phyloP scores from a whole-genome alignment of 208 protist species.

The Naegleria gruberi region DNA sequence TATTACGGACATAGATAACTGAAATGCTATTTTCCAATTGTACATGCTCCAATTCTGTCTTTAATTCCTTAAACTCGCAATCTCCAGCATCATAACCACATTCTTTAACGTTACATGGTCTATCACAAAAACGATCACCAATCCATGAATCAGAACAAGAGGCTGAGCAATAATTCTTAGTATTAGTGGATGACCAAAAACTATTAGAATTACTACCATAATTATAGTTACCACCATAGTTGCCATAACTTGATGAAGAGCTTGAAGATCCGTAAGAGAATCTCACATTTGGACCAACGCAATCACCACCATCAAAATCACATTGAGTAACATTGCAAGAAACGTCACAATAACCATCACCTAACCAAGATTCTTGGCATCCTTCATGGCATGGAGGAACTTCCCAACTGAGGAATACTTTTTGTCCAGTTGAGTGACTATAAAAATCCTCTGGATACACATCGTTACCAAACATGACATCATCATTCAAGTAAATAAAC shows the following conservation, averaged over 20 bases:
- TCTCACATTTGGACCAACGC: conserved; percentile 30
- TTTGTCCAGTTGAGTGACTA: conserved; percentile 45
- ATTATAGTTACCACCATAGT: not conserved
- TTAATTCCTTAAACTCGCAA: conserved; percentile 38
- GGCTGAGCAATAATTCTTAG: conserved; percentile 23
- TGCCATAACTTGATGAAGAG: not conserved
- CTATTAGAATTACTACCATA: not conserved
- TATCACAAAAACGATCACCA: conserved; percentile 54
- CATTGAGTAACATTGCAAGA: conserved; percentile 49
- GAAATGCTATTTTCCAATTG: not conserved
- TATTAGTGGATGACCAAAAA: not conserved
- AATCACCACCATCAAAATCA: conserved; percentile 64
- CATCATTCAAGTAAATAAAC: conserved; percentile 81
- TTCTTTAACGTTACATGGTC: conserved; percentile 29
- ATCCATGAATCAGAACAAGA: conserved; percentile 56
- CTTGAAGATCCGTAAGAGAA: not conserved
- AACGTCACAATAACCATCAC: conserved; percentile 62
- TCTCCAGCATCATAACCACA: conserved; percentile 53
- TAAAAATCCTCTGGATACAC: conserved; percentile 70
- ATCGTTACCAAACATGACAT: conserved; percentile 63
- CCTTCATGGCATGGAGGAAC: conserved; percentile 65
- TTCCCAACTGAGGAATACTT: conserved; percentile 68
- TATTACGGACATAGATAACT: not conserved
- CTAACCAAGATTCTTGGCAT: conserved; percentile 44
- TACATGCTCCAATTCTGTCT: not conserved